phyloP scores from a whole-genome alignment of 1,284 basidiomycete genomes.

The Sphaerobolus stellatus region DNA sequence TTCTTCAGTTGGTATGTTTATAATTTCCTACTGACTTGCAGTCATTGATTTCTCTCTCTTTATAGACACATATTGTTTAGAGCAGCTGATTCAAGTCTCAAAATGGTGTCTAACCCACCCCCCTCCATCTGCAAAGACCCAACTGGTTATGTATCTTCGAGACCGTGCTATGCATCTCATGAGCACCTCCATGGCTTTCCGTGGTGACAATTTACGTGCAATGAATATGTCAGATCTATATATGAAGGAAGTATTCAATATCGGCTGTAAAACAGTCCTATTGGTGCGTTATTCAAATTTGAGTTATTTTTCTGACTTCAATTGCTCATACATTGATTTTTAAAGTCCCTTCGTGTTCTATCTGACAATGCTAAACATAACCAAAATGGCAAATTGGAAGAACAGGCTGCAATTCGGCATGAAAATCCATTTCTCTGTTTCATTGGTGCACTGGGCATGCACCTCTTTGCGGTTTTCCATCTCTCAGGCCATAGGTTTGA shows the following conservation, averaged over 20 bases:
- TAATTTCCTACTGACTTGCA: background rate
- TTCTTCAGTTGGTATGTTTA: slow-evolving; percentile 18
- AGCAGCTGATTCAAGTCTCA: slow-evolving; percentile 15
- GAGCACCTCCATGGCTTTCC: slow-evolving; percentile 17
- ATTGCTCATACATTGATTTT: slow-evolving; percentile 21
- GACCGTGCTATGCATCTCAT: slow-evolving; percentile 25
- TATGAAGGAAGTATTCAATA: slow-evolving; percentile 15
- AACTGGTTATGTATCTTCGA: slow-evolving; percentile 14
- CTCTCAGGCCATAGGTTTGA: slow-evolving; percentile 16
- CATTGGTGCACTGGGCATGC: slow-evolving; percentile 23
- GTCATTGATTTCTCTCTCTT: background rate
- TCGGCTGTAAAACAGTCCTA: slow-evolving; percentile 8
- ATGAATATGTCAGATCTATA: slow-evolving; percentile 25
- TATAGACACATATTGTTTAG: slow-evolving; percentile 20
- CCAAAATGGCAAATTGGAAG: slow-evolving; percentile 3
- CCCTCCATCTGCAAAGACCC: background rate
- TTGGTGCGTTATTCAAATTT: slow-evolving; percentile 21
- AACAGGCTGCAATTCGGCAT: slow-evolving; percentile 4
- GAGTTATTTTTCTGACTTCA: too few species aligned
- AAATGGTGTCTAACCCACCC: background rate
- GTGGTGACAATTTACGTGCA: slow-evolving; percentile 24
- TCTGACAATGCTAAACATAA: slow-evolving; percentile 1
- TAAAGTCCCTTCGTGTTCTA: slow-evolving; percentile 1
- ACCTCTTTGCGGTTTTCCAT: slow-evolving; percentile 27
- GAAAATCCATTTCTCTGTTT: background rate